Evolutionary conservation across 2,329 filamentous ascomycete species (phyloP).

Genomic region (Clonostachys chloroleuca): DNA sequence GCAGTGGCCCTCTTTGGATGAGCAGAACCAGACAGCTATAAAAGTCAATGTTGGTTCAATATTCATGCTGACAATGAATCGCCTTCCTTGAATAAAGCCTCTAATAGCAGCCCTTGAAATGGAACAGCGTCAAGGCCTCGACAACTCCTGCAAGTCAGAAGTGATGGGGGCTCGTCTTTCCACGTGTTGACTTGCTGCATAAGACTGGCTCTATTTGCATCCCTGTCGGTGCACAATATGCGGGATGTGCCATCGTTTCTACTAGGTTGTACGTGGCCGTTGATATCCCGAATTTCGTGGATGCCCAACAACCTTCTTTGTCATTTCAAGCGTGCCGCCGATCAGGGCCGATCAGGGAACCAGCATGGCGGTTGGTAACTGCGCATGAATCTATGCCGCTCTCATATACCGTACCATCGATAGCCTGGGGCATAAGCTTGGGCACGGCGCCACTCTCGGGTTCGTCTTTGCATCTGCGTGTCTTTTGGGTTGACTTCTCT

Average conservation of each 20-base stretch:
- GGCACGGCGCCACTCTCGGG: slow-evolving; percentile 53
- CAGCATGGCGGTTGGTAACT: slow-evolving; percentile 4
- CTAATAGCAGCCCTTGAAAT: not conserved
- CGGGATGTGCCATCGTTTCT: slow-evolving; percentile 4
- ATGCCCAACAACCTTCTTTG: slow-evolving; percentile 4
- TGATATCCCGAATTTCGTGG: slow-evolving; percentile 6
- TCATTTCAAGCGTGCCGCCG: slow-evolving; percentile 35
- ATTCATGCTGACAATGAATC: not conserved
- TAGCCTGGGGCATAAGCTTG: slow-evolving; percentile 26
- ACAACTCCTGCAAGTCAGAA: not conserved
- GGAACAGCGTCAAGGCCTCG: not conserved
- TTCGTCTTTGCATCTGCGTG: slow-evolving; percentile 30
- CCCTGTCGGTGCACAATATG: slow-evolving; percentile 1
- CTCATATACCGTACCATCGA: slow-evolving; percentile 55
- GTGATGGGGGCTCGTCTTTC: not conserved
- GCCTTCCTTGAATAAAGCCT: not conserved
- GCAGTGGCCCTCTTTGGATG: no score
- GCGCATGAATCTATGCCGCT: slow-evolving; percentile 17
- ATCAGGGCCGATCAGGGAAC: slow-evolving; percentile 70
- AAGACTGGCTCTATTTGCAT: not conserved
- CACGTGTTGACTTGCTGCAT: not conserved
- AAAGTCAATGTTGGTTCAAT: not conserved
- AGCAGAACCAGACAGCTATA: not conserved
- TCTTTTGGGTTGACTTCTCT: slow-evolving; percentile 15
- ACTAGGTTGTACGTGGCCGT: slow-evolving; percentile 4